Percentiles rank a stretch among this genome's conserved stretches.
phyloP scores from a whole-genome alignment of 306 rosid genomes.

The Vigna angularis region DNA sequence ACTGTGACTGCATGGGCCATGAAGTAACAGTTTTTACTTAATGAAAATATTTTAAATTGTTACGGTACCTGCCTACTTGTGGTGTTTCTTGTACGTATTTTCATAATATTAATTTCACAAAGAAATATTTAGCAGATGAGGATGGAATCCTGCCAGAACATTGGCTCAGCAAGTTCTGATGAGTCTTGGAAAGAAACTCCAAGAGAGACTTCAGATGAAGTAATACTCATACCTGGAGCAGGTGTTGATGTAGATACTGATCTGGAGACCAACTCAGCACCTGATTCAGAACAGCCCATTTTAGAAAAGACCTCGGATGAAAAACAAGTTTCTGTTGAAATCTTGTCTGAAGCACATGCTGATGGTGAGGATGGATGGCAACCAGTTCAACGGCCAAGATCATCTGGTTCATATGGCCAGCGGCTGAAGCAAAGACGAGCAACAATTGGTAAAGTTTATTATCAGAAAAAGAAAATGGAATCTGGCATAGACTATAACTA shows the following conservation, averaged over 20 bases:
- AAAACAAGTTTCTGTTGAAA: slow-evolving; percentile 46
- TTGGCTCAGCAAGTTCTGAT: slow-evolving; percentile 56
- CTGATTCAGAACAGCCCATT: slow-evolving; percentile 54
- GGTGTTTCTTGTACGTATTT: slow-evolving; percentile 14
- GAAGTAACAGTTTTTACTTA: background rate
- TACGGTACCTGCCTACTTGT: slow-evolving; percentile 1
- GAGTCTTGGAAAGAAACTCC: slow-evolving; percentile 70
- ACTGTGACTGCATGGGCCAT: slow-evolving; percentile 4
- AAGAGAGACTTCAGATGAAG: slow-evolving; percentile 72
- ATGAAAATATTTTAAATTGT: slow-evolving; percentile 10
- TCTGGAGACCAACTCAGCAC: slow-evolving; percentile 51
- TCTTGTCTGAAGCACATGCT: slow-evolving; percentile 58
- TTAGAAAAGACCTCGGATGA: slow-evolving; percentile 55
- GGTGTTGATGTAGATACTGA: slow-evolving; percentile 48
- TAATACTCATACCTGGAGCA: slow-evolving; percentile 48
- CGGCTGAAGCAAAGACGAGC: slow-evolving; percentile 78
- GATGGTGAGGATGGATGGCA: slow-evolving; percentile 94
- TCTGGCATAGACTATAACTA: slow-evolving; percentile 54
- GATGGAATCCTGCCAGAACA: slow-evolving; percentile 59
- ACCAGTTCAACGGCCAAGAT: slow-evolving; percentile 91
- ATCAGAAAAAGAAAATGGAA: slow-evolving; percentile 76
- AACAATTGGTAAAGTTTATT: slow-evolving; percentile 69
- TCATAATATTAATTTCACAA: slow-evolving; percentile 27
- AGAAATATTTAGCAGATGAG: slow-evolving; percentile 60
- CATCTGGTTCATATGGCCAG: slow-evolving; percentile 71